Evolutionary conservation across 495 filamentous ascomycete genomes (phyloP), one percentile per base, ranked within the genome.

Genomic region (Podospora pseudoanserina): DNA sequence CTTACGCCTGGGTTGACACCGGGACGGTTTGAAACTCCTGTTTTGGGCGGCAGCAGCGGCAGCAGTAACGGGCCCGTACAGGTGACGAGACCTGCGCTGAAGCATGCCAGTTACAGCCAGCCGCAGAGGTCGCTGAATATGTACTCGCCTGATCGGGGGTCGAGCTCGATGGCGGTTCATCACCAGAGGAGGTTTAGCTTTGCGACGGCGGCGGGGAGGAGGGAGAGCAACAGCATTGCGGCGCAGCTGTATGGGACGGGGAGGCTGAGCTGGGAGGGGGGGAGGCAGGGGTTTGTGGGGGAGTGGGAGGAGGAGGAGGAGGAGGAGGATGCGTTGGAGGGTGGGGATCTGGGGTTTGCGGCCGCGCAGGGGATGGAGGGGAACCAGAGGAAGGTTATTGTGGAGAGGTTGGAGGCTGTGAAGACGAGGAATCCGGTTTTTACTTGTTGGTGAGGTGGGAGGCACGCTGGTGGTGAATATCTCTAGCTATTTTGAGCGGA

Each of bases 401-500:
- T 98, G 54, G 95, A 99, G 82, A 82, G 95, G 72, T 76, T 99
- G 64, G 95, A 98, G 82, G 90, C 93, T 61, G 94, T 99, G 34
- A 98, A 97, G 83, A 90, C 88, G 77, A 92, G 90, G 78, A 95
- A 96, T 77, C 95, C 95, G 18, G 92, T 99, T 16, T 99, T 99
- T 79, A 97, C 91, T 54, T 99, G 95, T 92, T 99, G 96, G 85
- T 97, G 39, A 49, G 39, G 39, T 32, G 30, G 30, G 30, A 32
- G 30, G 30, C 5, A 32, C 30, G 7, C 30, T 32, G 30, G 30
- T 23, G 20, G 1, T 23, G 20, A 23, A 23, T 23, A 23, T 23
- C 30, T 32, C 30, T 32, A 23, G 20, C 20, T 23, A 23, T 32
- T 32, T 5, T 32, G 30, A 32, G 30, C 1, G 30, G 30, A 32